A percentile compares a stretch with the other conserved stretches of the same genome.
Evolutionary conservation across 2,329 filamentous ascomycete species (phyloP).

Genomic region (Cordyceps cicadae): DNA sequence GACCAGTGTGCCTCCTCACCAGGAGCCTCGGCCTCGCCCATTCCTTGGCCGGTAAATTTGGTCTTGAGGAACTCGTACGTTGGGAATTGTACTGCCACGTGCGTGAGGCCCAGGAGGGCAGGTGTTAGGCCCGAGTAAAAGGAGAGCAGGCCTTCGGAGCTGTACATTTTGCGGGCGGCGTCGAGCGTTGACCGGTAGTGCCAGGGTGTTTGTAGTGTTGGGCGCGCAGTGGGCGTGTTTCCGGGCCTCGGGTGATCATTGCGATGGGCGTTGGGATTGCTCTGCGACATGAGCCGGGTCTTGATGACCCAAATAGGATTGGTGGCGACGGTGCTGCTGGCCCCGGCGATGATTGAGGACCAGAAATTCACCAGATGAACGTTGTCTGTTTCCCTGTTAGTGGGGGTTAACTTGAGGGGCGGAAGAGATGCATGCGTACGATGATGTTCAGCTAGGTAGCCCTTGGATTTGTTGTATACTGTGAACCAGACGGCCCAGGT

Average conservation of each 20-base stretch:
- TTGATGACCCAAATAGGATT: conserved; percentile 99
- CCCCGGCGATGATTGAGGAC: conserved; percentile 84
- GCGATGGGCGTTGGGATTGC: conserved; percentile 40
- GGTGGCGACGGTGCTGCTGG: conserved; percentile 85
- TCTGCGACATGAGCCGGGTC: conserved; percentile 94
- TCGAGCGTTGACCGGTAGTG: conserved; percentile 86
- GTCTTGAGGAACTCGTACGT: conserved; percentile 91
- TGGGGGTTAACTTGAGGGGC: too few relatives aligned
- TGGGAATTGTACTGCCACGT: conserved; percentile 95
- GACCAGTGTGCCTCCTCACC: conserved; percentile 58
- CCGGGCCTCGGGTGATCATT: conserved; percentile 39
- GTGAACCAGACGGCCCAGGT: conserved; percentile 99
- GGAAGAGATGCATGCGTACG: conserved; percentile 34
- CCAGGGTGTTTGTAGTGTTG: conserved; percentile 63
- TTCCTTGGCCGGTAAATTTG: conserved; percentile 79
- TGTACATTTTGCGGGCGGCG: conserved; percentile 93
- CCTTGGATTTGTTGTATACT: conserved; percentile 86
- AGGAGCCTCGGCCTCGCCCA: conserved; percentile 54
- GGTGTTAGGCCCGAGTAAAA: conserved; percentile 96
- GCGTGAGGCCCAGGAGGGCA: conserved; percentile 81
- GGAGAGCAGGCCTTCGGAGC: conserved; percentile 73
- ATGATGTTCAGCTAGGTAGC: conserved; percentile 58
- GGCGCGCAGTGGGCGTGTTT: conserved; percentile 47
- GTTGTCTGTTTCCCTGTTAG: conserved; percentile 47
- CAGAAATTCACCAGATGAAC: conserved; percentile 73